Base-by-base conservation (phyloP, 2,329 filamentous ascomycete species). In the Colletotrichum sp. region DNA sequence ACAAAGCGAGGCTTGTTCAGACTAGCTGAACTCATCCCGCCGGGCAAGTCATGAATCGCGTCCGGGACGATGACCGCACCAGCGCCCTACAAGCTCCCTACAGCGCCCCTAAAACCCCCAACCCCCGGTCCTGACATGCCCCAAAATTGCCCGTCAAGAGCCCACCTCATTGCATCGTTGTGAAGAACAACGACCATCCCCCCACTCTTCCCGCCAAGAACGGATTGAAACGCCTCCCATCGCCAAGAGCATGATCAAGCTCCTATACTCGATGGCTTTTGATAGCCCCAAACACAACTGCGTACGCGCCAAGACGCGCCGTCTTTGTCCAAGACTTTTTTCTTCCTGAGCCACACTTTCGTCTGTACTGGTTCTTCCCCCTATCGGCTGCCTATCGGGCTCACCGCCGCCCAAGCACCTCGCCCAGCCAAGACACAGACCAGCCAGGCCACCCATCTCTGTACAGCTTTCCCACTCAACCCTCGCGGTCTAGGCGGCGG, bases 161-260 rank as follows among this genome's bases (percentile, higher is more conserved):
- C 22, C 12, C 22, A n/a, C 19, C 19, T 49, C 39, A 22, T n/a
- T 52, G 44, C 44, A 25, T 11, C 44, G n/a, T 52, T 52, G 44
- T 4, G n/a, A 13, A 22, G 25, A 52, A 36, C 27, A 70, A 63
- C 57, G 34, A 62, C 34, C 34, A 61, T 19, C n/a, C 22, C 15
- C 52, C 15, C 32, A 30, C 52, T 22, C 25, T 22, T 13, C 55
- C 55, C 73, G 69, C 73, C 73, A 76, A 76, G 73, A 63, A 71
- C 15, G 36, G 52, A 67, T 72, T 72, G 69, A 67, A 72, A 75
- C 71, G 69, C 65, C 67, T 62, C 44, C 44, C 52, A 72, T 75
- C 63, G 73, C 73, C 73, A 76, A 76, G 73, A 64, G 69, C 73
- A 72, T 49, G 63, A 66, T 72, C 73, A 64, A 76, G 73, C 73